Evolutionary conservation across 257 asterid species (phyloP), one percentile per base, ranked within the genome.

Genomic region (Knoxia roxburghii): DNA sequence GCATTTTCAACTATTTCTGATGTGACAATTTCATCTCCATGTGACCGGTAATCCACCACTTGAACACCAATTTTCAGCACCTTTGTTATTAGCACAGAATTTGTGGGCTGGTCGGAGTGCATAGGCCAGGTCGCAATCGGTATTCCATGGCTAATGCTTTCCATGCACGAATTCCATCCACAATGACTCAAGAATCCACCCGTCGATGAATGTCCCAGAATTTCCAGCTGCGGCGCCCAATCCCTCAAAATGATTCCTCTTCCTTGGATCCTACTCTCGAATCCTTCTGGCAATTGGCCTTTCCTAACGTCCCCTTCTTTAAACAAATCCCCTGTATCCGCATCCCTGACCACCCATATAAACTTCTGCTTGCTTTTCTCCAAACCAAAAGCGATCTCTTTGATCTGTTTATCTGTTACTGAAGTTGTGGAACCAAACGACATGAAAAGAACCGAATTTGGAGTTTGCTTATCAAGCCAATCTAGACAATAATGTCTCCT

Each of bases 101-200:
- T 86, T 11, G 61, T 75, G 0, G 87, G 86, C 66, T 86, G 93
- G 43, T 84, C 89, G 0, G 82, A 78, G 35, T 86, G 86, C 87
- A 84, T 82, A 0, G 93, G 89, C 93, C 87, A 86, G 0, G 83
- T 73, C 0, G 79, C 85, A 0, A 86, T 71, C 0, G 87, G 77
- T 33, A 84, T 83, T 11, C 90, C 94, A 60, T 65, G 60, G 18
- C 80, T 53, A 13, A 86, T 78, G 52, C 89, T 81, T 68, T 86
- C 92, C 7, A 78, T 72, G 73, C 87, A 73, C 0, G 93, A 86
- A 49, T 84, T 84, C 87, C 89, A 84, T 4, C 87, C 89, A 3
- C 93, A 84, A 10, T 80, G 89, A 60, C 86, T 83, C 77, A 81
- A 68, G 39, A 83, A 86, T 27, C 83, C 89, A 0, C 83, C 89